These are phyloP conservation scores for Colletotrichum sojae DNA, from an alignment of 2,329 filamentous ascomycete species.

Conservation along the genomic window DNA sequence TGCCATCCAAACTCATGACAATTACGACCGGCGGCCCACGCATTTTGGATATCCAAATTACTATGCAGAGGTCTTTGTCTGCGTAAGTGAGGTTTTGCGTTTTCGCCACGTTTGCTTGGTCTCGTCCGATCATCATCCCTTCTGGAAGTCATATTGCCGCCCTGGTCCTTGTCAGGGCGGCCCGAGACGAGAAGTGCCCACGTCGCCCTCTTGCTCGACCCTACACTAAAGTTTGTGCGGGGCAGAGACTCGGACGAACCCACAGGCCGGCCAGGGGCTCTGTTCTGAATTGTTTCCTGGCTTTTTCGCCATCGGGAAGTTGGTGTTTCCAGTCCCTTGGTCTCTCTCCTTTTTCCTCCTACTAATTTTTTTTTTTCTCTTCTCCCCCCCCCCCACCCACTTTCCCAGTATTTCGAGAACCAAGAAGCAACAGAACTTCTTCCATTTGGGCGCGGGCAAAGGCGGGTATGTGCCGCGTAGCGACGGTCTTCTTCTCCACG, in stretches of 20 bases:
- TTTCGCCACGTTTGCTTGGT: background rate
- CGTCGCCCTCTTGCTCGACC: slow-evolving; percentile 6
- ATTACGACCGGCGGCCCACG: no score
- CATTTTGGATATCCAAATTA: no score
- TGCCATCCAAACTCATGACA: no score
- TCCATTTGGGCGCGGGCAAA: slow-evolving; percentile 1
- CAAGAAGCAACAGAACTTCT: background rate
- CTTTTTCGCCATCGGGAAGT: background rate
- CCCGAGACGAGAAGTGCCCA: slow-evolving; percentile 26
- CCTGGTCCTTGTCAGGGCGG: slow-evolving; percentile 38
- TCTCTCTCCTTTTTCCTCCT: no score
- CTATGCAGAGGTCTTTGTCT: no score
- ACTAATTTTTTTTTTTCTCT: background rate
- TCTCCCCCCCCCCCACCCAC: background rate
- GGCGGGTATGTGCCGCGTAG: slow-evolving; percentile 8
- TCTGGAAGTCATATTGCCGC: slow-evolving; percentile 6
- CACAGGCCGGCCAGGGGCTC: slow-evolving; percentile 5
- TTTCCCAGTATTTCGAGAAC: slow-evolving; percentile 7
- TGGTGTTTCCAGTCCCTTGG: background rate
- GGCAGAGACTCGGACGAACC: slow-evolving; percentile 5
- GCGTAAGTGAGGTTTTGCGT: background rate
- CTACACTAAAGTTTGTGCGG: slow-evolving; percentile 13
- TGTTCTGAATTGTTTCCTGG: background rate
- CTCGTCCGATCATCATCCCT: slow-evolving; percentile 21
- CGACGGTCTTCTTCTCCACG: background rate